Conservation (phyloP, 2,329 filamentous ascomycete genomes). For the Diplodia scrobiculata region DNA sequence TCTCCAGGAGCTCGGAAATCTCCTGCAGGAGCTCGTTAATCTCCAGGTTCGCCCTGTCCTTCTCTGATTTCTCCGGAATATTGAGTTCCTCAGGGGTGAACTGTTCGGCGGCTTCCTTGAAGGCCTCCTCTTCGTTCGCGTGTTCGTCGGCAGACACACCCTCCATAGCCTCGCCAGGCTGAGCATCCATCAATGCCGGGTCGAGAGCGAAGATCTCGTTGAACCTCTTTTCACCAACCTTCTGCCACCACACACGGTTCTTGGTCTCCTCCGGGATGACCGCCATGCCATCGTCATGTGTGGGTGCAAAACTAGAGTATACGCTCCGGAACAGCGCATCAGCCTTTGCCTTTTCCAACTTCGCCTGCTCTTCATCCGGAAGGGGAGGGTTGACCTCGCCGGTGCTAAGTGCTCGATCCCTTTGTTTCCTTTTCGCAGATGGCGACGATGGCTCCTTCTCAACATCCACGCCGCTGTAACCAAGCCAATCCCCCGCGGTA, state of each 20-base stretch:
- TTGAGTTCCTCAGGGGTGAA: slow-evolving; percentile 40
- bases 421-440: slow-evolving; percentile 67
- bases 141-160: slow-evolving; percentile 41
- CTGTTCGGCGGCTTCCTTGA: slow-evolving; percentile 45
- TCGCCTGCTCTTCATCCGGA: slow-evolving; percentile 45
- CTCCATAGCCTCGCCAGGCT: slow-evolving; percentile 18
- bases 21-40: slow-evolving; percentile 70
- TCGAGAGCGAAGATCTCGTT: slow-evolving; percentile 64
- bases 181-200: slow-evolving; percentile 44
- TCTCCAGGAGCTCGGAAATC: slow-evolving; percentile 75
- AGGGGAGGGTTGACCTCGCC: slow-evolving; percentile 60
- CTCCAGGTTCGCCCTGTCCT: slow-evolving; percentile 53
- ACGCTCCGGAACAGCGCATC: slow-evolving; percentile 74
- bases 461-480: slow-evolving; percentile 54
- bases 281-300: slow-evolving; percentile 70
- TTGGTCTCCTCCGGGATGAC: slow-evolving; percentile 68
- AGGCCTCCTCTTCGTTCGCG: slow-evolving; percentile 41
- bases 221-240: slow-evolving; percentile 66
- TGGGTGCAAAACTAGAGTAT: slow-evolving; percentile 78
- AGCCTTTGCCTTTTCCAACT: slow-evolving; percentile 63
- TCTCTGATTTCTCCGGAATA: slow-evolving; percentile 33
- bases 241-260: slow-evolving; percentile 75
- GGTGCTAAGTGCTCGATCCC: slow-evolving; percentile 70
- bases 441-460: slow-evolving; percentile 56
- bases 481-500: slow-evolving; percentile 66